Conservation (phyloP, 768 basidiomycete genomes). For the Mycena metata region DNA sequence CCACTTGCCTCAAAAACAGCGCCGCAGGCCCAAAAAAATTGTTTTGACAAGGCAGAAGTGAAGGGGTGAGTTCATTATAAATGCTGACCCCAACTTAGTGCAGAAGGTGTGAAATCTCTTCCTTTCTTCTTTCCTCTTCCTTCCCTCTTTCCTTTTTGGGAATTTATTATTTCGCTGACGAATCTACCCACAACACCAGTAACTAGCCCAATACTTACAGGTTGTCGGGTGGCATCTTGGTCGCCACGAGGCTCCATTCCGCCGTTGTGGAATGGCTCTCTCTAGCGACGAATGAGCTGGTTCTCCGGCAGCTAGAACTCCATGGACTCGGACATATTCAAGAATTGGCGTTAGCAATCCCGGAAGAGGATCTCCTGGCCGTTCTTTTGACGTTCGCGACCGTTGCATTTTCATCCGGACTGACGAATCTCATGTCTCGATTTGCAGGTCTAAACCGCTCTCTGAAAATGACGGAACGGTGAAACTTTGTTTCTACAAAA, state of each 20-base stretch:
- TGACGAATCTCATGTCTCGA: background rate
- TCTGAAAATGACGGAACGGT: background rate
- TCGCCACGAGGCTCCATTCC: background rate
- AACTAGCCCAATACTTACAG: too few relatives aligned
- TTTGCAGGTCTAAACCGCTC: background rate
- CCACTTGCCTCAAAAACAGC: too few relatives aligned
- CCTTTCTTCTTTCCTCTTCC: too few relatives aligned
- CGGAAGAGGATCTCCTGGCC: conserved; percentile 14
- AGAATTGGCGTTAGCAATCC: background rate
- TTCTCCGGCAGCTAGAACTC: conserved; percentile 2
- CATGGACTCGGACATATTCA: background rate
- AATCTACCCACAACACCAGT: too few relatives aligned
- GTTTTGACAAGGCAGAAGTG: too few relatives aligned
- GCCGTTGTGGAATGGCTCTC: background rate
- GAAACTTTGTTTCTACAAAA: conserved; percentile 1
- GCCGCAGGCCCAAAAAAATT: too few relatives aligned
- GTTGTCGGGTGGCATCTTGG: conserved; percentile 13
- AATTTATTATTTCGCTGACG: too few relatives aligned
- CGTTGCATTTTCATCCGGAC: background rate
- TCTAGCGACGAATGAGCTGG: background rate
- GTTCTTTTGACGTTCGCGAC: conserved; percentile 7
- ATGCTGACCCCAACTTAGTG: too few relatives aligned
- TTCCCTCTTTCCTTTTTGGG: too few relatives aligned
- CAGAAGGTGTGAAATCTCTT: too few relatives aligned
- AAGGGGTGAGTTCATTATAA: too few relatives aligned